Evolutionary conservation across 2,329 filamentous ascomycete genomes (phyloP), one percentile per base, ranked within the genome.

Genomic region (Sclerotiophoma versabilis): DNA sequence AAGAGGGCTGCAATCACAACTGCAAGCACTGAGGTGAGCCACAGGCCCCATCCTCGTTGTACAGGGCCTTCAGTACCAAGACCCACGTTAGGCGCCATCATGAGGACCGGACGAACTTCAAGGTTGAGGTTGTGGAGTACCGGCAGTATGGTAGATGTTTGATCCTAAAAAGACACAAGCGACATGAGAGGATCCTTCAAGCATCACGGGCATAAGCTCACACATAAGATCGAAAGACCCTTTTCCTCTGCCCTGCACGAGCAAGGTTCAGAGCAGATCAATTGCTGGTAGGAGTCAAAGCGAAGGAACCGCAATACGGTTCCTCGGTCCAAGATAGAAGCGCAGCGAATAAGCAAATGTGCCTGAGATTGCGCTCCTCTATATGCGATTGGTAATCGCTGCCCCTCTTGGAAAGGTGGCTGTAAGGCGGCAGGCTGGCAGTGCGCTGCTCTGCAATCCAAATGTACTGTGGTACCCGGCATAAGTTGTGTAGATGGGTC

Each of bases 41-140:
- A 66, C 9, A 68, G 46, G 6, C 53, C 54, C 63, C 62, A 65
- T 34, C 63, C 65, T 37, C 62, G 60, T 41, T 65, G 62, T 26
- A 59, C 37, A 15, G 60, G 57, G 9, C 58, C 63, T 50, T 68
- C 38, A 27, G 58, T 58, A n/a, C 63, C 65, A 29, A 68, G 50
- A 5, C 63, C 63, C n/a, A 68, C 53, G 33, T 64, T 64, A 5
- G 62, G 58, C 39, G 56, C 41, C 63, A 68, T 66, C 10, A 11
- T 20, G 41, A 15, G 53, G 48, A 20, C 20, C 34, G 14, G 19
- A 23, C 12, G 12, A 32, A 32, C 6, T 25, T n/a, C 30, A 34
- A 27, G 23, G 7, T 22, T 32, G 20, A 34, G 8, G 43, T n/a
- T 41, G 36, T 34, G 15, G 17, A 32, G 36, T 41, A 27, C 42